Evolutionary conservation across 768 basidiomycete genomes (phyloP).

Genomic region (Filobasidium wieringae): DNA sequence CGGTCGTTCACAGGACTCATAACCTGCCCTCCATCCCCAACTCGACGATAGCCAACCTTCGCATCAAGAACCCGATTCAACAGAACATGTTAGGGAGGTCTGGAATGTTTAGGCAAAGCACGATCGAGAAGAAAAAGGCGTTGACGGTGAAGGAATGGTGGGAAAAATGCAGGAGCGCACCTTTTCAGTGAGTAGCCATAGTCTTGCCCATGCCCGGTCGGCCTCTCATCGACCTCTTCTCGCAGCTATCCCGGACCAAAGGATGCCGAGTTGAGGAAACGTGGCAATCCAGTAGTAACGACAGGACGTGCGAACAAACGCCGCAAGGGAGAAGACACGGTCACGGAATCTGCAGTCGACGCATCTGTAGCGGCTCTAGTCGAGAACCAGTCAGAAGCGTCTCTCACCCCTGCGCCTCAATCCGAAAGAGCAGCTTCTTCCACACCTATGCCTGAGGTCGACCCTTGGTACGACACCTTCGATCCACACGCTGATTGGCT

Average conservation of each 20-base stretch:
- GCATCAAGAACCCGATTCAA: constrained; percentile 81
- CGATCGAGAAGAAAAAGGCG: constrained; percentile 55
- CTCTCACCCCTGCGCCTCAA: not conserved
- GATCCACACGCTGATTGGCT: constrained; percentile 67
- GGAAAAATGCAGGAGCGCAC: constrained; percentile 26
- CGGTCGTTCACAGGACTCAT: constrained; percentile 48
- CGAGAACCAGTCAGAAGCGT: too few species aligned
- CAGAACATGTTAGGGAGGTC: constrained; percentile 77
- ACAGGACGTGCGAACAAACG: not conserved
- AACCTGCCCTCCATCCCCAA: constrained; percentile 58
- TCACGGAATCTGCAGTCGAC: too few species aligned
- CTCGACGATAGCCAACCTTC: constrained; percentile 56
- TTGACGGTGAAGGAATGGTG: constrained; percentile 36
- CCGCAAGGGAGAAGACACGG: not conserved
- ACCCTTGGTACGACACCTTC: constrained; percentile 55
- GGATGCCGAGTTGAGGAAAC: constrained; percentile 6
- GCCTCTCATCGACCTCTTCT: not conserved
- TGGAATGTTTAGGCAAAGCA: constrained; percentile 57
- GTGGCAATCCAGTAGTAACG: not conserved
- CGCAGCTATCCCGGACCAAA: constrained; percentile 26
- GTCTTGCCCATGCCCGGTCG: not conserved
- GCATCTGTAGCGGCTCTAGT: too few species aligned
- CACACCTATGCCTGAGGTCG: not conserved
- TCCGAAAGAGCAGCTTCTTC: not conserved
- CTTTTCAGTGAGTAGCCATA: constrained; percentile 14